Percentiles rank a stretch among this genome's conserved stretches.
Conservation (phyloP, 139 green algal species). For the Closterium sp. region DNA sequence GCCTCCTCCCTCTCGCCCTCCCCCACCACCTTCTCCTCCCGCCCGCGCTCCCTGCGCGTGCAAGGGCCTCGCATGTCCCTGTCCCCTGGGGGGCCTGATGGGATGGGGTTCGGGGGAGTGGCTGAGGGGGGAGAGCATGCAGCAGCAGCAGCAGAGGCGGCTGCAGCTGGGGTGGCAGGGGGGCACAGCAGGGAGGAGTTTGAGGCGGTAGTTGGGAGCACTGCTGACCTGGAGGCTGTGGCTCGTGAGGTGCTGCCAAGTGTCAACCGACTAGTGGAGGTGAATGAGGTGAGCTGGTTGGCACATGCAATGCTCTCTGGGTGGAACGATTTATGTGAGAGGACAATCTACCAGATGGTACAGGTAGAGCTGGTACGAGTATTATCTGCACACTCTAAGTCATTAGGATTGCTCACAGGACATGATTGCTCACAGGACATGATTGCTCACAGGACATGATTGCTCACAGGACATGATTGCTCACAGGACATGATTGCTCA, state of each 20-base stretch:
- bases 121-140: background rate
- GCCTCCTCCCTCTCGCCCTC: background rate
- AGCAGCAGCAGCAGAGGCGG: background rate
- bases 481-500: no score
- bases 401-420: no score
- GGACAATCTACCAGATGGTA: no score
- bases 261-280: background rate
- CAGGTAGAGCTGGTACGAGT: no score
- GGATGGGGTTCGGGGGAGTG: background rate
- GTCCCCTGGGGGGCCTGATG: background rate
- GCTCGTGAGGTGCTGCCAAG: background rate
- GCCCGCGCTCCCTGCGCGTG: background rate
- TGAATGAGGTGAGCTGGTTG: background rate
- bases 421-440: no score
- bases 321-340: no score
- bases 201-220: background rate
- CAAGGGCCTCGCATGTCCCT: background rate
- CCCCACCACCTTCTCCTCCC: background rate
- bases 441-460: no score
- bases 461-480: no score
- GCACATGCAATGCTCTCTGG: no score
- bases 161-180: background rate
- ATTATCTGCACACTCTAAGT: no score
- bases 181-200: background rate
- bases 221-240: background rate